Evolutionary conservation across 192 early-diverging fungal genomes (phyloP), one percentile per base, ranked within the genome.

Genomic region (Coemansia sp.): DNA sequence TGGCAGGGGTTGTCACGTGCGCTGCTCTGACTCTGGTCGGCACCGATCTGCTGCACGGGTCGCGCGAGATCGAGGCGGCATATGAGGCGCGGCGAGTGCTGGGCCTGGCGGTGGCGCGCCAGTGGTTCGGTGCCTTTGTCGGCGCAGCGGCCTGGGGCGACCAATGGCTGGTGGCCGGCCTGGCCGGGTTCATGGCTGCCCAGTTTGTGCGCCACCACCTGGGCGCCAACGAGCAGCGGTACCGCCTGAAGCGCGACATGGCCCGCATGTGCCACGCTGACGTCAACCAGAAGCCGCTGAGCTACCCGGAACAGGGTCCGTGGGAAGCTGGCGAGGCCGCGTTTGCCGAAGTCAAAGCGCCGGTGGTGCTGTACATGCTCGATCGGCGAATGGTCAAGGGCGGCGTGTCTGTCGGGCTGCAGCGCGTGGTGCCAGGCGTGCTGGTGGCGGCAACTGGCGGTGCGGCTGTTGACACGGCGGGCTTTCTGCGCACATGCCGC

Each of bases 91-190:
- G 93, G 48, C 85, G 85, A 5, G 54, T 73, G 21, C 65, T 99
- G 44, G 87, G 85, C 17, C 71, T 86, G 42, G 87, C 87, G 0
- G 67, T 97, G 5, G 91, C 91, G 17, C 74, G 86, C 46, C 97
- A 99, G 84, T 99, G 96, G 96, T 96, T 98, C 73, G 96, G 96
- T 10, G 86, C 91, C 17, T 93, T 90, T 65, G 87, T 99, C 40
- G 68, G 81, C 34, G 83, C 86, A 4, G 83, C 84, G 57, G 67
- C 68, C 17, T 86, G 92, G 90, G 83, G 85, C 6, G 97, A 99
- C 75, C 84, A 85, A 22, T 99, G 97, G 97, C 72, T 99, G 14
- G 87, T 90, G 6, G 65, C 84, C 40, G 95, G 94, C 11, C 68
- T 99, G 21, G 85, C 90, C 0, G 89, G 91, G 65, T 90, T 87